Base-by-base conservation (phyloP, 2,329 filamentous ascomycete genomes). In the Massarina eburnea region DNA sequence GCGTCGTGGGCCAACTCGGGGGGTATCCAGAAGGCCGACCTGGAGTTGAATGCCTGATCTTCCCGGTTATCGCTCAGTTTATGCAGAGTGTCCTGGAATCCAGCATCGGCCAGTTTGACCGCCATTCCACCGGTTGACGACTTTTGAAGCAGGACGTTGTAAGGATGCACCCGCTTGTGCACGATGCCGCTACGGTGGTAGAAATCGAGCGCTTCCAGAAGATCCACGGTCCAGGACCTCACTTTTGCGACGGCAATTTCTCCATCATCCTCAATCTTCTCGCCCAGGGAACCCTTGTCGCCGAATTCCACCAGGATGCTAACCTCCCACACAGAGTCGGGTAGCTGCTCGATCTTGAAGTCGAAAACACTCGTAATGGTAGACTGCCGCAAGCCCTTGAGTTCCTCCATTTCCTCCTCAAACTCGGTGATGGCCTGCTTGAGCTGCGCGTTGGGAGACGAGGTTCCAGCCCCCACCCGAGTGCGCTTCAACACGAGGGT, bases 191-290 rank as follows among this genome's bases (percentile, higher is more conserved):
- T 85, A 54, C 86, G 86, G 70, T 97, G 92, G 41, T 95, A 82
- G 66, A 87, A 95, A 47, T 90, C 88, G 21, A 99, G 75, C 0
- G 86, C 94, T 71, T 96, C 90, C 20, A 99, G 80, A 15, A 99
- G 77, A 60, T 96, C 90, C 48, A 91, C 84, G n/a, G 90, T 94
- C 86, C 91, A 97, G 19, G 89, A 85, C 42, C 91, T 86, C 35
- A 91, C 85, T 64, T 86, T 91, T 52, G 82, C 81, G 41, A 88
- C 80, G 33, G 86, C 82, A 40, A 96, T 74, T 22, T 81, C 81
- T 4, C 88, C 89, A 33, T 90, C 83, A 49, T 92, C 81, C 45
- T 92, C 86, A 22, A 99, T 77, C 17, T 95, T 77, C 58, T 96
- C 90, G 21, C 86, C 82, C 12, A 99, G 73, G 0, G 91, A 89